Conservation (phyloP, 768 basidiomycete species). For the Daedaleopsis nitida region DNA sequence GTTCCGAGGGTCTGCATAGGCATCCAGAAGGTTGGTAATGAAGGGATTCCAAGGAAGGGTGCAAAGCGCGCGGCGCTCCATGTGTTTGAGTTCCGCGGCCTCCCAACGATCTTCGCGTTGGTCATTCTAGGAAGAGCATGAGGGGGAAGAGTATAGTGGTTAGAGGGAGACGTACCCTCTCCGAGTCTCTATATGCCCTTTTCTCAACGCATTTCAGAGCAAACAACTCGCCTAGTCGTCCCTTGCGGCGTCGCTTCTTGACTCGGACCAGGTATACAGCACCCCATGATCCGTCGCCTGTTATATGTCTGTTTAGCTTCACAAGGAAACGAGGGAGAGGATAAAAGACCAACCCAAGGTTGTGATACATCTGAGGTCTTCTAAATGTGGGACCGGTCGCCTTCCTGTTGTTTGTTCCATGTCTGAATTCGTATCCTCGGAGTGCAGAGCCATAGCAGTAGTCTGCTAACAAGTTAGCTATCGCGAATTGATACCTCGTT, state of each 20-base stretch:
- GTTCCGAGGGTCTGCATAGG: slow-evolving; percentile 48
- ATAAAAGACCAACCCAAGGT: background rate
- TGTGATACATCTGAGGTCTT: slow-evolving; percentile 3
- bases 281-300: slow-evolving; percentile 46
- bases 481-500: too few species aligned
- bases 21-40: slow-evolving; percentile 46
- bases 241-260: slow-evolving; percentile 31
- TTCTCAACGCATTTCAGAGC: slow-evolving; percentile 50
- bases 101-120: background rate
- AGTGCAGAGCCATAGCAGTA: too few species aligned
- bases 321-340: background rate
- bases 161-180: slow-evolving; percentile 28
- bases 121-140: slow-evolving; percentile 7
- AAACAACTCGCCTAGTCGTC: slow-evolving; percentile 40
- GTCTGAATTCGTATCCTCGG: background rate
- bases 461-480: too few species aligned
- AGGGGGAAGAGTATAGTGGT: background rate
- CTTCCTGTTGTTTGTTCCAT: background rate
- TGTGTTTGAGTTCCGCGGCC: slow-evolving; percentile 23
- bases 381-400: background rate
- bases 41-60: slow-evolving; percentile 57
- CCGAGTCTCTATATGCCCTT: slow-evolving; percentile 34
- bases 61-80: slow-evolving; percentile 45
- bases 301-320: background rate
- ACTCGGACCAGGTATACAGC: slow-evolving; percentile 46